Percentiles rank a stretch among this genome's conserved stretches.
phyloP scores from a whole-genome alignment of 108 stramenopile genomes.

The Conticribra weissflogii region DNA sequence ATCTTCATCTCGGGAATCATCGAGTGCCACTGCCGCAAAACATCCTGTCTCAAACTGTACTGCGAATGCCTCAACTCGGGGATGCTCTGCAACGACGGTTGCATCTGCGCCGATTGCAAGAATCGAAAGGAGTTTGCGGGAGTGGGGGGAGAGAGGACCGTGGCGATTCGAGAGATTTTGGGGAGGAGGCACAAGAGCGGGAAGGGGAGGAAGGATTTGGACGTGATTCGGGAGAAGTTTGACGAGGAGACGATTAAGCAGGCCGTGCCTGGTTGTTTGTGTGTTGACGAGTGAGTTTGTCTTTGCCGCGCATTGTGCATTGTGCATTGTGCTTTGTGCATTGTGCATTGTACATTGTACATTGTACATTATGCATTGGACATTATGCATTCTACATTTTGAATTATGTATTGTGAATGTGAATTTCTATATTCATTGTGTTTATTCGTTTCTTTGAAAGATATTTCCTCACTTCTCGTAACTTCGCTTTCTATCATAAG shows the following conservation, averaged over 20 bases:
- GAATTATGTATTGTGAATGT: no score
- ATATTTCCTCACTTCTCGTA: no score
- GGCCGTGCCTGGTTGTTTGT: neutral
- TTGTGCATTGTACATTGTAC: neutral
- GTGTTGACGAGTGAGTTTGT: neutral
- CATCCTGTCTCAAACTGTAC: constrained; percentile 80
- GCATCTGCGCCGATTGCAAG: constrained; percentile 31
- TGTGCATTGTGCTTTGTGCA: neutral
- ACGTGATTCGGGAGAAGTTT: neutral
- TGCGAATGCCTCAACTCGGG: constrained; percentile 79
- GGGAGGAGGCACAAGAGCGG: constrained; percentile 20
- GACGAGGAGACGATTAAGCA: constrained; percentile 5
- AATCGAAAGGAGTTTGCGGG: constrained; percentile 14
- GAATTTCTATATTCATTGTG: no score
- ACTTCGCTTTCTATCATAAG: neutral
- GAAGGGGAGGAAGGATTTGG: neutral
- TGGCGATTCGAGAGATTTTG: constrained; percentile 12
- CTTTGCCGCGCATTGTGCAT: no score
- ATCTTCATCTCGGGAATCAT: no score
- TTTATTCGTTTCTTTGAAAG: no score
- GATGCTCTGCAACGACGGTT: constrained; percentile 43
- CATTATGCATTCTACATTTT: no score
- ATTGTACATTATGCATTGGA: no score
- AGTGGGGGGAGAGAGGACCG: constrained; percentile 5
- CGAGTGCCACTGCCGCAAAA: constrained; percentile 69